These are phyloP conservation scores for Tympanopsis confertula DNA, from an alignment of 2,329 filamentous ascomycete species.

Conservation along the genomic window DNA sequence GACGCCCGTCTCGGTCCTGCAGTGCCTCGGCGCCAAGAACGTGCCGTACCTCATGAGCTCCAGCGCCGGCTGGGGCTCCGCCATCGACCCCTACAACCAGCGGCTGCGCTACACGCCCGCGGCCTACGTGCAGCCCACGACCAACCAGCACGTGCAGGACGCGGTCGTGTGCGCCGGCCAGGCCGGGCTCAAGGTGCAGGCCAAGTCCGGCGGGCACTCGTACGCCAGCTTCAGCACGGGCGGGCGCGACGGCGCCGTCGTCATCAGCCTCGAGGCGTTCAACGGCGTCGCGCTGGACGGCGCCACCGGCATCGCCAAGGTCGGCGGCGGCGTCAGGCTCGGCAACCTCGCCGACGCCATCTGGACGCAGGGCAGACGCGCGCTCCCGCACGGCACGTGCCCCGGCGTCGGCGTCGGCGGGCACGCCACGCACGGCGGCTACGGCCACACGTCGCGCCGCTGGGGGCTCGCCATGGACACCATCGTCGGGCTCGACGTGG, in stretches of 20 bases:
- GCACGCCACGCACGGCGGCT: constrained; percentile 33
- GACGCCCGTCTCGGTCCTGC: too few relatives aligned
- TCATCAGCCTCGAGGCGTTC: constrained; percentile 26
- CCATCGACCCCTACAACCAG: constrained; percentile 12
- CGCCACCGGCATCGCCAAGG: constrained; percentile 15
- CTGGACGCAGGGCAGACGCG: constrained; percentile 19
- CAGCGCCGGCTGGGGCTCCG: not conserved
- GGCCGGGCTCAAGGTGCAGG: constrained; percentile 31
- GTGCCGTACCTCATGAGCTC: too few relatives aligned
- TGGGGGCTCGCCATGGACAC: constrained; percentile 39
- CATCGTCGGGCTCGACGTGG: constrained; percentile 32
- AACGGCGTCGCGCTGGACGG: constrained; percentile 18
- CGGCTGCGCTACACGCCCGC: constrained; percentile 16
- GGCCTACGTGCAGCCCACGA: constrained; percentile 17
- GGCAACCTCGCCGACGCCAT: constrained; percentile 27
- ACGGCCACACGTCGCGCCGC: constrained; percentile 26
- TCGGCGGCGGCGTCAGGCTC: constrained; percentile 27
- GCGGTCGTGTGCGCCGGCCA: constrained; percentile 31
- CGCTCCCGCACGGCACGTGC: constrained; percentile 30
- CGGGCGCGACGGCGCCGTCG: constrained; percentile 25
- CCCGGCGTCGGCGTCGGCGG: constrained; percentile 31
- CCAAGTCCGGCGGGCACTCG: constrained; percentile 38
- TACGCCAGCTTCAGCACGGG: constrained; percentile 36
- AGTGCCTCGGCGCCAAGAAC: too few relatives aligned
- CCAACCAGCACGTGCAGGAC: constrained; percentile 24